These are phyloP conservation scores for Trametopsis cervina DNA, from an alignment of 768 basidiomycete genomes.

Conservation along the genomic window DNA sequence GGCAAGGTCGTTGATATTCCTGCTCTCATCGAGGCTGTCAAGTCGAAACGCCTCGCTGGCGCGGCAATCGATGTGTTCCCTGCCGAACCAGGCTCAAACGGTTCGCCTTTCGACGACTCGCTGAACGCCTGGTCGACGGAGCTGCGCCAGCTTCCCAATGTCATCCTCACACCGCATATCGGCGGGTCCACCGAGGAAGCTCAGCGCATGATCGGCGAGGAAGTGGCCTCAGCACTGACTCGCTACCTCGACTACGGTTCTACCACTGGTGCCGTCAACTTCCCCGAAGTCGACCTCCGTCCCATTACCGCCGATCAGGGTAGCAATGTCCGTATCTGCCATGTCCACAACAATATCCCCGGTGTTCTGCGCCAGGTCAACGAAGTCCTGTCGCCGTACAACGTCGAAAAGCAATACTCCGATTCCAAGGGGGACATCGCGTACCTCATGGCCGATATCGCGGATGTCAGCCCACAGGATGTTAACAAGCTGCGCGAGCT, in stretches of 20 bases:
- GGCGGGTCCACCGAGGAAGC: slow-evolving; percentile 99
- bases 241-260: slow-evolving; percentile 93
- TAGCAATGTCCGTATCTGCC: slow-evolving; percentile 81
- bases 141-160: slow-evolving; percentile 74
- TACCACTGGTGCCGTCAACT: slow-evolving; percentile 91
- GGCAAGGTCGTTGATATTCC: slow-evolving; percentile 95
- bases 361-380: slow-evolving; percentile 95
- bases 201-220: slow-evolving; percentile 93
- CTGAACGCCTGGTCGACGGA: slow-evolving; percentile 79
- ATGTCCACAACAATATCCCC: slow-evolving; percentile 93
- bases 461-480: slow-evolving; percentile 77
- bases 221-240: slow-evolving; percentile 78
- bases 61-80: slow-evolving; percentile 95
- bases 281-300: slow-evolving; percentile 96
- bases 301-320: slow-evolving; percentile 82
- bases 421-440: slow-evolving; percentile 92
- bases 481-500: slow-evolving; percentile 69
- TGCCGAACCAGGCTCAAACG: slow-evolving; percentile 87
- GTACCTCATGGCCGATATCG: slow-evolving; percentile 96
- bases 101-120: slow-evolving; percentile 81
- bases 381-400: slow-evolving; percentile 88
- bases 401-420: slow-evolving; percentile 99
- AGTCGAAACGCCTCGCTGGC: slow-evolving; percentile 85
- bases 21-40: slow-evolving; percentile 73
- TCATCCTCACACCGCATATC: slow-evolving; percentile 97